A percentile compares a stretch with the other conserved stretches of the same genome.
Conservation (phyloP, 2,329 filamentous ascomycete species). For the Rugonectria rugulosa region DNA sequence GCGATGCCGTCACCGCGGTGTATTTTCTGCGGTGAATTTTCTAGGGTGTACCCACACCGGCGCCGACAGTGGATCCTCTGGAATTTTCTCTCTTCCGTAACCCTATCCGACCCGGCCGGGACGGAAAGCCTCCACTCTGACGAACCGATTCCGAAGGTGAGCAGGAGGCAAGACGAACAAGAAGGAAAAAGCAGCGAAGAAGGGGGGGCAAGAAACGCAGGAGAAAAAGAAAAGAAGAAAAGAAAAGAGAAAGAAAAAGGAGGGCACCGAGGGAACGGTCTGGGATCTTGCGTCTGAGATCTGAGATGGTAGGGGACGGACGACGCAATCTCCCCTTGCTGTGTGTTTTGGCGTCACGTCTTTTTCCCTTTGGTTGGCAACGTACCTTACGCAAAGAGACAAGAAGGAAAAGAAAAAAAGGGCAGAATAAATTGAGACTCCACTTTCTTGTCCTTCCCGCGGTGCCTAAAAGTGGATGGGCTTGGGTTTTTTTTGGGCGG, state of each 20-base stretch:
- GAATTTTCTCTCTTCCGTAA: constrained; percentile 18
- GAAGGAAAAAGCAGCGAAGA: not conserved
- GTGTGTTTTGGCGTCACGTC: constrained; percentile 2
- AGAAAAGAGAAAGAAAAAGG: not conserved
- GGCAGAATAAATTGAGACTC: constrained; percentile 18
- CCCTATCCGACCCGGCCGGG: constrained; percentile 5
- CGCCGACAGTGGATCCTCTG: constrained; percentile 23
- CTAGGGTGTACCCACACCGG: constrained; percentile 25
- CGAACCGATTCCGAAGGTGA: not conserved
- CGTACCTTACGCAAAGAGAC: constrained; percentile 1
- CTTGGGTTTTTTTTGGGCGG: not conserved
- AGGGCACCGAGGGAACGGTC: constrained; percentile 3
- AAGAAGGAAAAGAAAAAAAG: constrained; percentile 12
- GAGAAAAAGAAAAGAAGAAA: not conserved
- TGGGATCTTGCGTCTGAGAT: constrained; percentile 21
- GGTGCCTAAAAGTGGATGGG: constrained; percentile 20
- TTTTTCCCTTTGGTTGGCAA: not conserved
- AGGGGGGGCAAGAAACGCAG: no score
- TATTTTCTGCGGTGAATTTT: not conserved
- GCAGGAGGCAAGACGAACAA: not conserved
- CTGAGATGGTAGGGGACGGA: constrained; percentile 8
- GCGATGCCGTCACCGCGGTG: constrained; percentile 16
- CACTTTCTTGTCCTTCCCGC: not conserved
- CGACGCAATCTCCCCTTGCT: constrained; percentile 19
- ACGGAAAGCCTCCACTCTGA: not conserved